Evolutionary conservation across 2,329 filamentous ascomycete species (phyloP).

Genomic region (Diplodia intermedia): DNA sequence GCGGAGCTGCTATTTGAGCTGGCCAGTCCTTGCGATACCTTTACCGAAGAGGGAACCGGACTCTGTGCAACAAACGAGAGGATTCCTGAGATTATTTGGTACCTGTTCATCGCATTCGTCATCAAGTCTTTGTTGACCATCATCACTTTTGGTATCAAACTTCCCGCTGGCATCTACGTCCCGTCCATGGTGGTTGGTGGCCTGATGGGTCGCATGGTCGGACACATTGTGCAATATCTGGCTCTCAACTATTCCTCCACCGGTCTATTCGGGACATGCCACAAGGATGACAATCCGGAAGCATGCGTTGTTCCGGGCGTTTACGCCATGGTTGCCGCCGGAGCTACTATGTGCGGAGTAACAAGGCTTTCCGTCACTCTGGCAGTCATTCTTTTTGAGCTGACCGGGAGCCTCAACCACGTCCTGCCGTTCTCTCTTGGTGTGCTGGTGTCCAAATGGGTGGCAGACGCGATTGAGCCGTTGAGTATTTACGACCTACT

Average conservation of each 20-base stretch:
- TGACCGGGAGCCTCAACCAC: slow-evolving; percentile 93
- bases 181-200: slow-evolving; percentile 99
- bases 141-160: slow-evolving; percentile 94
- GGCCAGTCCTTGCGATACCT: slow-evolving; percentile 82
- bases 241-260: slow-evolving; percentile 76
- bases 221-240: slow-evolving; percentile 82
- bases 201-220: slow-evolving; percentile 85
- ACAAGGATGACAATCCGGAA: slow-evolving; percentile 69
- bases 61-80: slow-evolving; percentile 78
- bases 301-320: slow-evolving; percentile 96
- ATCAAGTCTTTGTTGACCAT: slow-evolving; percentile 89
- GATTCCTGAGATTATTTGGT: slow-evolving; percentile 77
- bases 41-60: slow-evolving; percentile 70
- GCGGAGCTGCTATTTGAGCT: slow-evolving; percentile 90
- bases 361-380: slow-evolving; percentile 92
- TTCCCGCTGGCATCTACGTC: slow-evolving; percentile 96
- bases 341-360: slow-evolving; percentile 97
- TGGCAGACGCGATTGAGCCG: slow-evolving; percentile 91
- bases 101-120: slow-evolving; percentile 78
- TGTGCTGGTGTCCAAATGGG: slow-evolving; percentile 97
- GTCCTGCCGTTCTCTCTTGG: slow-evolving; percentile 93
- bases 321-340: slow-evolving; percentile 92
- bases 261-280: slow-evolving; percentile 76
- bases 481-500: slow-evolving; percentile 94
- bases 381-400: slow-evolving; percentile 92